phyloP scores from a whole-genome alignment of 169 alveolate species.

The Eimeria tenella region DNA sequence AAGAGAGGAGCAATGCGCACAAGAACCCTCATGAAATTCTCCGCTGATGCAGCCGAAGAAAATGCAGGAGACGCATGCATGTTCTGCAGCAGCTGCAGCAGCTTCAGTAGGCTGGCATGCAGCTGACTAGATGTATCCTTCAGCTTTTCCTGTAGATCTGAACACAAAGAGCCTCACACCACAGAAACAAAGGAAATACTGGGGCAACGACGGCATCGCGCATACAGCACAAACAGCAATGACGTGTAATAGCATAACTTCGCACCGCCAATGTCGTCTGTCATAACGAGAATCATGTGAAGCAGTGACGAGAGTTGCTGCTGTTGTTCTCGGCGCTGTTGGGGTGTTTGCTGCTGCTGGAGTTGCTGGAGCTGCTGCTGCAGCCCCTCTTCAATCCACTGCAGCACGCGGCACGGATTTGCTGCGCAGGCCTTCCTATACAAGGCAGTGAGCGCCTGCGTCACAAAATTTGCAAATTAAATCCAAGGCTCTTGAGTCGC shows the following conservation, averaged over 20 bases:
- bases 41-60: conserved; percentile 44
- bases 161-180: neutral
- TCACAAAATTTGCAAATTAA: neutral
- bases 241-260: neutral
- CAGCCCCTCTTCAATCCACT: conserved; percentile 60
- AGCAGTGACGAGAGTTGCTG: conserved; percentile 42
- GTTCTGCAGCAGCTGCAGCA: conserved; percentile 63
- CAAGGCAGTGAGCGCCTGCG: conserved; percentile 62
- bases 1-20: conserved; percentile 53
- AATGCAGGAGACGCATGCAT: conserved; percentile 9
- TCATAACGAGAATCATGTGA: conserved; percentile 57
- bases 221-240: neutral
- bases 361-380: conserved; percentile 43
- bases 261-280: conserved; percentile 59
- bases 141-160: conserved; percentile 55
- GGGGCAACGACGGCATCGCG: neutral
- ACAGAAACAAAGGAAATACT: neutral
- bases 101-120: conserved; percentile 29
- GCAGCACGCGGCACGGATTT: conserved; percentile 51
- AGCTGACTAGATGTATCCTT: conserved; percentile 53
- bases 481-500: neutral
- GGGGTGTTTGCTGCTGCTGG: conserved; percentile 49
- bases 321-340: conserved; percentile 42
- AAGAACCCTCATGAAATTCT: conserved; percentile 54
- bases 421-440: conserved; percentile 51